phyloP scores from a whole-genome alignment of 768 basidiomycete genomes.

The Serendipita vermifera region DNA sequence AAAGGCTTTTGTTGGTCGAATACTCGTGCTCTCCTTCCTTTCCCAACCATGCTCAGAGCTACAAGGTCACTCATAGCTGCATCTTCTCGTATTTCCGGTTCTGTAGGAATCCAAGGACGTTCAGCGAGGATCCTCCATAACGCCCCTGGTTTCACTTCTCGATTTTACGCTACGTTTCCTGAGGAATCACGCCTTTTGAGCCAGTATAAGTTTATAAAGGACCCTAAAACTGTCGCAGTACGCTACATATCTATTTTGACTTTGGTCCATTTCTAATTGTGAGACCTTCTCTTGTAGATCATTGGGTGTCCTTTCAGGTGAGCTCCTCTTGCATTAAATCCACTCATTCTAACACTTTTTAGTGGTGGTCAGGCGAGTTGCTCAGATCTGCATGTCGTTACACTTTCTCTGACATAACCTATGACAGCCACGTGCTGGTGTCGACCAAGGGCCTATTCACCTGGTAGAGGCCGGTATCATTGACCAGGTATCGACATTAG shows the following conservation, averaged over 20 bases:
- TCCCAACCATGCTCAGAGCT: too few relatives aligned
- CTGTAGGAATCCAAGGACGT: too few relatives aligned
- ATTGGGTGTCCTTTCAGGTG: slow-evolving; percentile 95
- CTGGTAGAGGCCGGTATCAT: slow-evolving; percentile 80
- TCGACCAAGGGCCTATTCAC: slow-evolving; percentile 79
- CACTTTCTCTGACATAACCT: neutral
- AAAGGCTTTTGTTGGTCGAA: too few relatives aligned
- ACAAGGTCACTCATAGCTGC: too few relatives aligned
- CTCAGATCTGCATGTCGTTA: too few relatives aligned
- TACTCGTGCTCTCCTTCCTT: too few relatives aligned
- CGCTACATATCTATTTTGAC: slow-evolving; percentile 25
- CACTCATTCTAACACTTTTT: slow-evolving; percentile 10
- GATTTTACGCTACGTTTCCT: neutral
- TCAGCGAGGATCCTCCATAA: too few relatives aligned
- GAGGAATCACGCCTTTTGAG: neutral
- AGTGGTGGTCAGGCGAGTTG: slow-evolving; percentile 55
- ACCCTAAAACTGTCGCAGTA: slow-evolving; percentile 71
- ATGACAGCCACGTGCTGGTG: slow-evolving; percentile 60
- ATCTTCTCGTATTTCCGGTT: too few relatives aligned
- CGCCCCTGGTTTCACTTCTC: too few relatives aligned
- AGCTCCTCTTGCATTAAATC: slow-evolving; percentile 21
- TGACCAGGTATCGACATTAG: slow-evolving; percentile 59
- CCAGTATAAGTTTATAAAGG: slow-evolving; percentile 37
- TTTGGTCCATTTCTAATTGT: neutral
- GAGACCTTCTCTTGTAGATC: slow-evolving; percentile 38